Evolutionary conservation across 495 filamentous ascomycete genomes (phyloP).

Genomic region (Opeltia flavorubescens): DNA sequence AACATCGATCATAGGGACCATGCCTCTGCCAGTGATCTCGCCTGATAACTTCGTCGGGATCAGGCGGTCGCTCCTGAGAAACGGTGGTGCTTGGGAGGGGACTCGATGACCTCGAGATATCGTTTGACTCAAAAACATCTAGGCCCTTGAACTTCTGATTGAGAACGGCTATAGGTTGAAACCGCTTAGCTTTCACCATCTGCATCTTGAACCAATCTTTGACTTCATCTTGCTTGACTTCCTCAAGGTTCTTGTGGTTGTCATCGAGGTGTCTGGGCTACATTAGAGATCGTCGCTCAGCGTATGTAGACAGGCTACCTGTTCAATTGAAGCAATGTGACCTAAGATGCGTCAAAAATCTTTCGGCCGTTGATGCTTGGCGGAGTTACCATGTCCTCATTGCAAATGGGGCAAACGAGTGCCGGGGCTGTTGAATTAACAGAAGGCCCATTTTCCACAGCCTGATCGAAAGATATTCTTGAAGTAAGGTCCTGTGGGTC

Average conservation of each 20-base stretch:
- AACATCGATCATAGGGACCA: slow-evolving; percentile 59
- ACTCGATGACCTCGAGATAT: slow-evolving; percentile 29
- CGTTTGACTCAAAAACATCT: slow-evolving; percentile 95
- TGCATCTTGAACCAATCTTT: slow-evolving; percentile 97
- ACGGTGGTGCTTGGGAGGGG: slow-evolving; percentile 5
- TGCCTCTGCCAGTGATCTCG: slow-evolving; percentile 77
- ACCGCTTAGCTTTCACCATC: slow-evolving; percentile 87
- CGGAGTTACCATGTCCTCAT: slow-evolving; percentile 74
- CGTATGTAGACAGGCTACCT: slow-evolving; percentile 33
- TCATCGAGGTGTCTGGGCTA: slow-evolving; percentile 78
- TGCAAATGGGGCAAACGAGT: slow-evolving; percentile 88
- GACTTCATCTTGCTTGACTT: slow-evolving; percentile 86
- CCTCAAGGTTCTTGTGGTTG: slow-evolving; percentile 82
- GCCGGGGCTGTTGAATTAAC: slow-evolving; percentile 42
- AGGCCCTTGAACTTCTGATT: slow-evolving; percentile 97
- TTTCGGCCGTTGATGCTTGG: background rate
- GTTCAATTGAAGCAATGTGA: slow-evolving; percentile 86
- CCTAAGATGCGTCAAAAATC: slow-evolving; percentile 28
- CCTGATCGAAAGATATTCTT: slow-evolving; percentile 41
- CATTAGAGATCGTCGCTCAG: slow-evolving; percentile 10
- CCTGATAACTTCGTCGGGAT: slow-evolving; percentile 82
- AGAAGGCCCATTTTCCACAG: slow-evolving; percentile 31
- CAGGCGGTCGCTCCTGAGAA: slow-evolving; percentile 32
- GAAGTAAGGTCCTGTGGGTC: slow-evolving; percentile 46
- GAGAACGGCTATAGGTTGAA: slow-evolving; percentile 79